Evolutionary conservation across 2,329 filamentous ascomycete species (phyloP).

Genomic region (Aspergillus sergii): DNA sequence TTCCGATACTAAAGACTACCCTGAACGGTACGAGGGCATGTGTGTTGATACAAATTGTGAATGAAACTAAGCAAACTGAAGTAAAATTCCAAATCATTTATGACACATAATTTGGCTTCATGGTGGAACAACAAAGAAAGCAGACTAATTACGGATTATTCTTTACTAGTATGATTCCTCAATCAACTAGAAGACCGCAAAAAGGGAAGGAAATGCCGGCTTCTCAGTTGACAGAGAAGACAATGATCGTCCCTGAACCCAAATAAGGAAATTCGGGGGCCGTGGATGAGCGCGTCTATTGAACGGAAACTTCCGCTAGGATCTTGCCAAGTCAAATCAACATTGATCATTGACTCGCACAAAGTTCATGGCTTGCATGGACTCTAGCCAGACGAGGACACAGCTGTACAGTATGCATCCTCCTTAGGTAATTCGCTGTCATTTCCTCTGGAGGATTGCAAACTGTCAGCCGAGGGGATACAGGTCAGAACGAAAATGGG

Average conservation of each 20-base stretch:
- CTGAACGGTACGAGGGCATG: neutral
- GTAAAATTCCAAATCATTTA: neutral
- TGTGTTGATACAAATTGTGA: neutral
- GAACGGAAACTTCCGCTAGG: constrained; percentile 17
- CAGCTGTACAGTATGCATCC: constrained; percentile 8
- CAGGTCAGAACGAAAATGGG: constrained; percentile 1
- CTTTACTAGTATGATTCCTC: neutral
- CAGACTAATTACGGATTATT: neutral
- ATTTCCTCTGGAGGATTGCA: neutral
- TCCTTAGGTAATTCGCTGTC: constrained; percentile 1
- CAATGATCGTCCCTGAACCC: constrained; percentile 5
- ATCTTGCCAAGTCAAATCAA: constrained; percentile 15
- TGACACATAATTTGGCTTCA: neutral
- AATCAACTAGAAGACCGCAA: neutral
- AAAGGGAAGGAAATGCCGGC: constrained; percentile 2
- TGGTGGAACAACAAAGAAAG: neutral
- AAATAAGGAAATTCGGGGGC: constrained; percentile 8
- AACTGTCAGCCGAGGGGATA: neutral
- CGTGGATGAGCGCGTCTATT: constrained; percentile 14
- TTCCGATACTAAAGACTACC: neutral
- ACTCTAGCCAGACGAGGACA: constrained; percentile 12
- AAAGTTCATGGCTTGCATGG: constrained; percentile 23
- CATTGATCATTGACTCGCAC: constrained; percentile 11
- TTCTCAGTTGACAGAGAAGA: constrained; percentile 8
- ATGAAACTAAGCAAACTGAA: neutral